These are phyloP conservation scores for Dendrobium officinale DNA, from an alignment of 106 monocot species.

Conservation along the genomic window DNA sequence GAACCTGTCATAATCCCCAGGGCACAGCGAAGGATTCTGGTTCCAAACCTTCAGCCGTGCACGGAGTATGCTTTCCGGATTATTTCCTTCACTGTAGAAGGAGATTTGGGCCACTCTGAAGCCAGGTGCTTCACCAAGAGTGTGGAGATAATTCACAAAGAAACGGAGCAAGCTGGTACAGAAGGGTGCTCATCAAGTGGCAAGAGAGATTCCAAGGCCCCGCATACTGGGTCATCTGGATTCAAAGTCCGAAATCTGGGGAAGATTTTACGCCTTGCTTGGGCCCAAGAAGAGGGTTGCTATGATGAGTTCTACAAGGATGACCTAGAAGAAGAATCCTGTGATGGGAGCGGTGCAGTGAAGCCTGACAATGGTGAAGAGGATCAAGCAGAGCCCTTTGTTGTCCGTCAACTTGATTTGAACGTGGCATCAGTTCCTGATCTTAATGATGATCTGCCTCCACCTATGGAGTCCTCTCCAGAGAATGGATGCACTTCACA, in stretches of 20 bases:
- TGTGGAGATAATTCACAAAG: slow-evolving; percentile 58
- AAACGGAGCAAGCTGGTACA: slow-evolving; percentile 20
- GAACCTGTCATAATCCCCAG: slow-evolving; percentile 64
- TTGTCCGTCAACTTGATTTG: slow-evolving; percentile 54
- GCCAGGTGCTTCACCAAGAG: slow-evolving; percentile 86
- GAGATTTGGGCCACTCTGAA: slow-evolving; percentile 83
- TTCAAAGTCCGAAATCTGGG: slow-evolving; percentile 86
- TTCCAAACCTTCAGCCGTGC: slow-evolving; percentile 82
- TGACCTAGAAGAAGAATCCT: slow-evolving; percentile 48
- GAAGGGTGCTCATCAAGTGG: slow-evolving; percentile 37
- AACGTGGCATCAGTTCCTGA: slow-evolving; percentile 73
- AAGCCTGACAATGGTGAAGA: slow-evolving; percentile 28
- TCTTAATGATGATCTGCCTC: slow-evolving; percentile 60
- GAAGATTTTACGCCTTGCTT: slow-evolving; percentile 56
- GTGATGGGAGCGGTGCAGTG: slow-evolving; percentile 18
- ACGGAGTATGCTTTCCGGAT: slow-evolving; percentile 83
- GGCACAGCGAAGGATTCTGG: slow-evolving; percentile 61
- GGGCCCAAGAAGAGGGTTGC: slow-evolving; percentile 68
- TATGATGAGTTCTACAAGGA: slow-evolving; percentile 53
- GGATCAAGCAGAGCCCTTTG: slow-evolving; percentile 22
- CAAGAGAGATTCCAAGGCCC: slow-evolving; percentile 33
- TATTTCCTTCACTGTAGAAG: slow-evolving; percentile 78
- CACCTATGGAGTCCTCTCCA: slow-evolving; percentile 32
- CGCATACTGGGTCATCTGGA: slow-evolving; percentile 37
- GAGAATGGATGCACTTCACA: slow-evolving; percentile 29